These are phyloP conservation scores for Wolfiporia cocos DNA, from an alignment of 1,284 basidiomycete genomes.

Conservation along the genomic window DNA sequence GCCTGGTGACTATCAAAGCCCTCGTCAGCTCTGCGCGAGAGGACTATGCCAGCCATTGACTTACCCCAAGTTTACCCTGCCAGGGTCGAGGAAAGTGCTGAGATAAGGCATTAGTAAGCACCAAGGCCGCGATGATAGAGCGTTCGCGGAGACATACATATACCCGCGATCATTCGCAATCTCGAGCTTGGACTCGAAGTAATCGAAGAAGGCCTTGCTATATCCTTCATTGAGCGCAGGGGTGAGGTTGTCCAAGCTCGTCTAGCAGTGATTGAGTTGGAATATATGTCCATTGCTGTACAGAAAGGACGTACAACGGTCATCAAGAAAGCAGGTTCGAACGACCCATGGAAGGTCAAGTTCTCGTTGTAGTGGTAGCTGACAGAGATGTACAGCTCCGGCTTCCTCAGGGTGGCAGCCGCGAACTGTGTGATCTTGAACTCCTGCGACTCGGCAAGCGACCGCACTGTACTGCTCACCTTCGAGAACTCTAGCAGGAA, in stretches of 20 bases:
- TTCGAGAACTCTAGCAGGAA: conserved; percentile 56
- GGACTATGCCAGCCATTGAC: not conserved
- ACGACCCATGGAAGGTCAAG: conserved; percentile 50
- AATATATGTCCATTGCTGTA: too few relatives aligned
- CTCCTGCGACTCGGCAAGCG: not conserved
- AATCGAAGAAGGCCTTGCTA: conserved; percentile 47
- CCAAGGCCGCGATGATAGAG: conserved; percentile 12
- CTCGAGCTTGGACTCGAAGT: conserved; percentile 47
- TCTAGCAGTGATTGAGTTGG: too few relatives aligned
- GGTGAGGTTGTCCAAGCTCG: conserved; percentile 41
- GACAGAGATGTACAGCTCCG: conserved; percentile 44
- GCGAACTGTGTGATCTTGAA: conserved; percentile 30
- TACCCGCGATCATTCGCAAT: conserved; percentile 50
- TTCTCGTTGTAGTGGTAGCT: conserved; percentile 49
- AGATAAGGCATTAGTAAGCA: conserved; percentile 39
- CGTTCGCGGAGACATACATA: conserved; percentile 34
- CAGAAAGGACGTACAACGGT: conserved; percentile 37
- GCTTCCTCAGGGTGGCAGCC: conserved; percentile 46
- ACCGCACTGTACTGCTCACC: conserved; percentile 28
- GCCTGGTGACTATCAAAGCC: not conserved
- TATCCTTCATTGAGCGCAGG: conserved; percentile 1
- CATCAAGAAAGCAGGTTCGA: conserved; percentile 57
- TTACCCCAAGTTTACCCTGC: not conserved
- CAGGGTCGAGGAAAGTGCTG: not conserved
- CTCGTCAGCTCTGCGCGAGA: not conserved